Evolutionary conservation across 2,329 filamentous ascomycete genomes (phyloP), one percentile per base, ranked within the genome.

Genomic region (Colletotrichum noveboracense): DNA sequence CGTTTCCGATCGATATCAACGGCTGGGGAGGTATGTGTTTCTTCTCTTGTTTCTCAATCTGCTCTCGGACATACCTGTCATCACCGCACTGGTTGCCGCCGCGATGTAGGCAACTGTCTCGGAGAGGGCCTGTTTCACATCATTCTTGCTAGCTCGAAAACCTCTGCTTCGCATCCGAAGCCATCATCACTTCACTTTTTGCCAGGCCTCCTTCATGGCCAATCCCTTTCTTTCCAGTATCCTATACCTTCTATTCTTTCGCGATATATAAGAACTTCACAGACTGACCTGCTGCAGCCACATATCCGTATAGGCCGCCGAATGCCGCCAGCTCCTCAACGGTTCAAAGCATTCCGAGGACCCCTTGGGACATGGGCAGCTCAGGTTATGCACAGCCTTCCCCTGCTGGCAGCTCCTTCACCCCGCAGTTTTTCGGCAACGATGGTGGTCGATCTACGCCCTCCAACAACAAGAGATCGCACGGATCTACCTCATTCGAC

Each of bases 381-480:
- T 4, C 36, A 18, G 21, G 4, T 7, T 24, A 36, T 10, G 14
- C 43, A 55, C 38, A 34, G 36, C 21, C 21, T 8, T 48, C 21
- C 38, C 21, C 4, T 24, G n/a, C 18, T 26, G 16, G 14, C 28
- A 16, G 36, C 21, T 32, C 21, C 24, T 30, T 68, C 12, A 28
- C 18, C 28, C 18, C 36, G 13, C 28, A 32, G 12, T 34, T n/a
- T 30, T 66, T 55, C 6, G 38, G 71, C 12, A n/a, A 55, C 26
- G 8, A 34, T 8, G 38, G 24, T 60, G 38, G 24, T 48, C 43
- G 32, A 16, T 24, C 14, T 5, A 26, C 30, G 8, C 30, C 68
- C 21, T 60, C 21, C 34, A 74, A 68, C 38, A 75, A 75, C 30
- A 76, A 76, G 66, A 76, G 74, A 56, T 43, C 71, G 18, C 43